phyloP scores from a whole-genome alignment of 2,329 filamentous ascomycete species.

The Pseudocercospora crystallina region DNA sequence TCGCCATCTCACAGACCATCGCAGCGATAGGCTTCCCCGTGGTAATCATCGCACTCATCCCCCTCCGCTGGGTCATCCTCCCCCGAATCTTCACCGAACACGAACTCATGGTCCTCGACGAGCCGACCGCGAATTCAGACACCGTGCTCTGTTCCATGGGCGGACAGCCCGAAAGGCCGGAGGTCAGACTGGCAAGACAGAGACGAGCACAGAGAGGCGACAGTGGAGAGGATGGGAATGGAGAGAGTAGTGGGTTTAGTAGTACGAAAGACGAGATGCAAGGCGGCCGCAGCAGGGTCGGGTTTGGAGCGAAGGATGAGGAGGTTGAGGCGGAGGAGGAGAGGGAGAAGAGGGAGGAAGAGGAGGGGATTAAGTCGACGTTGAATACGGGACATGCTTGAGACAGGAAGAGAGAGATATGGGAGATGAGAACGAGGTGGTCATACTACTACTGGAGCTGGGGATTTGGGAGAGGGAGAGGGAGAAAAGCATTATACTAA shows the following conservation, averaged over 20 bases:
- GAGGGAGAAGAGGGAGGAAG: slow-evolving; percentile 18
- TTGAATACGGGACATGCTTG: slow-evolving; percentile 25
- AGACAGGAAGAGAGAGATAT: neutral
- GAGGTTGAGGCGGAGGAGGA: slow-evolving; percentile 21
- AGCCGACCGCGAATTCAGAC: slow-evolving; percentile 55
- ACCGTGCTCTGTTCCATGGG: slow-evolving; percentile 55
- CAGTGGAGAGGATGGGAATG: slow-evolving; percentile 28
- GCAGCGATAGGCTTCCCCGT: slow-evolving; percentile 61
- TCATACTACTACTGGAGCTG: too few species aligned
- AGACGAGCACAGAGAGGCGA: slow-evolving; percentile 23
- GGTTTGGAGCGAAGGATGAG: slow-evolving; percentile 27
- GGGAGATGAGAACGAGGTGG: too few species aligned
- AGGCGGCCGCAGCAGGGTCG: slow-evolving; percentile 24
- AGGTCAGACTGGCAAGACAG: slow-evolving; percentile 31
- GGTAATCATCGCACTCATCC: slow-evolving; percentile 58
- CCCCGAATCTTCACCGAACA: slow-evolving; percentile 51
- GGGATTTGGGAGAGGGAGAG: too few species aligned
- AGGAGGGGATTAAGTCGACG: slow-evolving; percentile 23
- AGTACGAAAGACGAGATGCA: slow-evolving; percentile 14
- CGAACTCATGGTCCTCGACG: slow-evolving; percentile 54
- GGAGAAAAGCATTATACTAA: too few species aligned
- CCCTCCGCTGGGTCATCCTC: slow-evolving; percentile 51
- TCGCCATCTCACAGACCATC: slow-evolving; percentile 61
- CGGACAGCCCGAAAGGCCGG: slow-evolving; percentile 46
- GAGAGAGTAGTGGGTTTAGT: slow-evolving; percentile 22